A percentile compares a stretch with the other conserved stretches of the same genome.
phyloP scores from a whole-genome alignment of 2,329 filamentous ascomycete genomes.

The Botryotinia globosa region DNA sequence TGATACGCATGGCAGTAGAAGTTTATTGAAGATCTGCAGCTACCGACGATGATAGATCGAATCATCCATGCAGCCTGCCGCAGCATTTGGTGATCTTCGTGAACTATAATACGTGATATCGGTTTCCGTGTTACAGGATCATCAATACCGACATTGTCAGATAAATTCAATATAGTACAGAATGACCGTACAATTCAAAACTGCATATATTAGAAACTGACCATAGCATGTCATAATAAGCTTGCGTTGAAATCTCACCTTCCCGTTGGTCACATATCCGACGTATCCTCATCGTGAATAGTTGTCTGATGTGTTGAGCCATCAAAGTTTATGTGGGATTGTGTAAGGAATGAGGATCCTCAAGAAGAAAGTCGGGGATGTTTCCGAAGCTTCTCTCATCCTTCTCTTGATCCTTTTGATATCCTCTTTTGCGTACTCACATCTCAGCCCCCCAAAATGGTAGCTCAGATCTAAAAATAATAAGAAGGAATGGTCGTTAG shows the following conservation, averaged over 20 bases:
- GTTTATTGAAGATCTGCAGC: neutral
- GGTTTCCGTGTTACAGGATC: too few species aligned
- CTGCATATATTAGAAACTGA: neutral
- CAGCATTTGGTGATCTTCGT: neutral
- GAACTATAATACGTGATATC: neutral
- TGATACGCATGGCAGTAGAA: neutral
- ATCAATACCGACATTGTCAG: neutral
- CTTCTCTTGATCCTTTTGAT: neutral
- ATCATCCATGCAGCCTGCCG: neutral
- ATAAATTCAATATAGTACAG: neutral
- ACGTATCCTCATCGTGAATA: neutral
- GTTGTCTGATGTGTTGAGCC: neutral
- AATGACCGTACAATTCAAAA: neutral
- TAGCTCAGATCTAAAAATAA: neutral
- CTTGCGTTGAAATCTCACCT: neutral
- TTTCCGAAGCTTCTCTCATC: slow-evolving; percentile 1
- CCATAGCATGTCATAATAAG: neutral
- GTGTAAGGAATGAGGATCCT: neutral
- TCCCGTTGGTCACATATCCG: too few species aligned
- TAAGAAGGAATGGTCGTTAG: neutral
- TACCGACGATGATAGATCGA: neutral
- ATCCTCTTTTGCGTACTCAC: neutral
- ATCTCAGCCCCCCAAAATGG: neutral
- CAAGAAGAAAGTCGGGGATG: neutral
- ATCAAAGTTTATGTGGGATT: neutral